Conservation (phyloP, 495 filamentous ascomycete species). For the Lophiostoma macrostomum region DNA sequence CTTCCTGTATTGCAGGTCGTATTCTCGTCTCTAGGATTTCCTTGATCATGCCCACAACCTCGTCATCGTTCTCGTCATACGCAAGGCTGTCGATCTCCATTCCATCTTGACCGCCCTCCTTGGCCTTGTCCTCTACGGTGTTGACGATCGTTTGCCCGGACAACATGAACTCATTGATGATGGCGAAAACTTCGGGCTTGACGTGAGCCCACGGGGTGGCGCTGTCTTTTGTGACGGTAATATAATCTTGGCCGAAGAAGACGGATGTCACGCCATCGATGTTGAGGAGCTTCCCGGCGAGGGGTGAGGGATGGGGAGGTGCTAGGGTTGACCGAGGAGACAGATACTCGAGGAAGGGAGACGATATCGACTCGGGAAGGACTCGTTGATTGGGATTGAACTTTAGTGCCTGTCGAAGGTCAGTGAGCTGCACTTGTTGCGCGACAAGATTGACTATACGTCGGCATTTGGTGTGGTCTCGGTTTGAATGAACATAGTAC, state of each 20-base stretch:
- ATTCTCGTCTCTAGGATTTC: constrained; percentile 96
- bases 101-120: constrained; percentile 55
- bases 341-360: constrained; percentile 86
- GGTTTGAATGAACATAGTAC: constrained; percentile 96
- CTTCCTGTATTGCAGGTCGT: constrained; percentile 91
- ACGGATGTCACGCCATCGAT: constrained; percentile 88
- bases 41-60: constrained; percentile 97
- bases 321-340: constrained; percentile 82
- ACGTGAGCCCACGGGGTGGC: constrained; percentile 91
- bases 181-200: constrained; percentile 88
- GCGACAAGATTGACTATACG: constrained; percentile 52
- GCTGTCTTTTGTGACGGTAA: constrained; percentile 87
- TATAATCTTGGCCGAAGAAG: constrained; percentile 95
- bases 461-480: constrained; percentile 88
- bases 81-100: constrained; percentile 63
- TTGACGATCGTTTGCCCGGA: constrained; percentile 78
- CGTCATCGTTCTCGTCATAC: constrained; percentile 82
- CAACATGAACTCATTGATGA: constrained; percentile 88
- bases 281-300: constrained; percentile 83
- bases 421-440: background rate
- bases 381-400: constrained; percentile 86
- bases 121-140: constrained; percentile 58
- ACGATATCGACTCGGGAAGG: constrained; percentile 66
- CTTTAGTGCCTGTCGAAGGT: constrained; percentile 65
- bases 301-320: constrained; percentile 86